Evolutionary conservation across 768 basidiomycete species (phyloP).

Genomic region (Phylloporus arenicola): DNA sequence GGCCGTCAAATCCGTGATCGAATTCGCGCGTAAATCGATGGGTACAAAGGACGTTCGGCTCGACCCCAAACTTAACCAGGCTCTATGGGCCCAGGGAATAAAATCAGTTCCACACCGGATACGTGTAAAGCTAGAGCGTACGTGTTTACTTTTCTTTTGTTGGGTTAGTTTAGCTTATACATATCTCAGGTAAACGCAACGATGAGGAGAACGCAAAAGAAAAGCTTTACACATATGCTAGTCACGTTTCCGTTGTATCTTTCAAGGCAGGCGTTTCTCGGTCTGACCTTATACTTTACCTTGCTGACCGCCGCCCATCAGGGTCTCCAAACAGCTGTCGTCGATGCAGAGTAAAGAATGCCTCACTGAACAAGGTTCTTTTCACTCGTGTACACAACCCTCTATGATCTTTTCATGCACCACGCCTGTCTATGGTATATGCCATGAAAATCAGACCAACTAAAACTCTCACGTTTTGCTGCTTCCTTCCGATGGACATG

Average conservation of each 20-base stretch:
- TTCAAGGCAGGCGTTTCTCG: conserved; percentile 67
- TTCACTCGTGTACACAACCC: conserved; percentile 13
- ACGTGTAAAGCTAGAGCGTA: conserved; percentile 91
- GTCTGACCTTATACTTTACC: neutral
- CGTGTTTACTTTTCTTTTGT: conserved; percentile 27
- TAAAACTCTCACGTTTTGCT: too few relatives aligned
- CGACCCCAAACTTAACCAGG: conserved; percentile 96
- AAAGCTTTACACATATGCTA: conserved; percentile 92
- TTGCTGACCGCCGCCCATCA: conserved; percentile 28
- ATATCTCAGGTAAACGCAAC: conserved; percentile 80
- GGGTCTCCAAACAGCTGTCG: conserved; percentile 80
- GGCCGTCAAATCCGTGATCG: conserved; percentile 91
- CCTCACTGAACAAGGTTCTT: conserved; percentile 7
- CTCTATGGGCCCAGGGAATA: conserved; percentile 89
- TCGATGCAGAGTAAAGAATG: conserved; percentile 66
- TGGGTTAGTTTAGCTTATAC: neutral
- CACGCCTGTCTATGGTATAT: conserved; percentile 23
- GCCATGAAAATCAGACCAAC: conserved; percentile 18
- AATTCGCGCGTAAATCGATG: conserved; percentile 93
- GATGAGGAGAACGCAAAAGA: conserved; percentile 99
- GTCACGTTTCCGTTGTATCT: conserved; percentile 65
- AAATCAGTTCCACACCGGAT: conserved; percentile 90
- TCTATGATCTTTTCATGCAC: conserved; percentile 23
- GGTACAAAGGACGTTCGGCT: conserved; percentile 90
- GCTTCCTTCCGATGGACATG: too few relatives aligned